These are phyloP conservation scores for Sherardia arvensis DNA, from an alignment of 257 asterid genomes.

Conservation along the genomic window DNA sequence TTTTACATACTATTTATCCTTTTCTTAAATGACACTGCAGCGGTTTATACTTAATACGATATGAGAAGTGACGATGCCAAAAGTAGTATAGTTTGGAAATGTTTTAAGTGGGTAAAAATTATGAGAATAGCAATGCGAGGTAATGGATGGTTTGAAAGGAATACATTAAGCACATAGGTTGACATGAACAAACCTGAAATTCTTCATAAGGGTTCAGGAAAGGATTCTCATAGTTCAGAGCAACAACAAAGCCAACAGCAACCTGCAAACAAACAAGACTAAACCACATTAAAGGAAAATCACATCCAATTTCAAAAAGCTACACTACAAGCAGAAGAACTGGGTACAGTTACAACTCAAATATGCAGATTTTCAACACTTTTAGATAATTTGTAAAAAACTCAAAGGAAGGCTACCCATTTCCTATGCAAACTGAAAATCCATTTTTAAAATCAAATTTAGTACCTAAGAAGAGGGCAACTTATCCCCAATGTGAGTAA, in stretches of 20 bases:
- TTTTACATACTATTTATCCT: too few relatives aligned
- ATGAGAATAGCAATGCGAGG: background rate
- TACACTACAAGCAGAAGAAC: background rate
- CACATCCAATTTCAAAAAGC: background rate
- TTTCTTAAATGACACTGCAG: background rate
- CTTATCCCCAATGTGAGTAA: background rate
- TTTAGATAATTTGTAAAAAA: background rate
- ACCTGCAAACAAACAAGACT: constrained; percentile 35
- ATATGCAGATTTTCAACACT: background rate
- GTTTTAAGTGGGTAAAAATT: background rate
- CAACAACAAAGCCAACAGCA: constrained; percentile 81
- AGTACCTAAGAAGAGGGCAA: background rate
- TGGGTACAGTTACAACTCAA: background rate
- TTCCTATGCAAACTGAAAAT: background rate
- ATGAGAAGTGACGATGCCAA: too few relatives aligned
- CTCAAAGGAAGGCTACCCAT: background rate
- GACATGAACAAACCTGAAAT: constrained; percentile 59
- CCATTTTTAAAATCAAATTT: background rate
- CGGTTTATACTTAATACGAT: background rate
- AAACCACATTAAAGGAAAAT: background rate
- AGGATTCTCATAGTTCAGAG: constrained; percentile 79
- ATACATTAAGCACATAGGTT: background rate
- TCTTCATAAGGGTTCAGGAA: constrained; percentile 91
- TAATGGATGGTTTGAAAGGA: constrained; percentile 7
- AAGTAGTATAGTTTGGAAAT: background rate